Percentiles rank a stretch among this genome's conserved stretches.
phyloP scores from a whole-genome alignment of 805 yeast genomes.

The Vanderwaltozyma tropicalis region DNA sequence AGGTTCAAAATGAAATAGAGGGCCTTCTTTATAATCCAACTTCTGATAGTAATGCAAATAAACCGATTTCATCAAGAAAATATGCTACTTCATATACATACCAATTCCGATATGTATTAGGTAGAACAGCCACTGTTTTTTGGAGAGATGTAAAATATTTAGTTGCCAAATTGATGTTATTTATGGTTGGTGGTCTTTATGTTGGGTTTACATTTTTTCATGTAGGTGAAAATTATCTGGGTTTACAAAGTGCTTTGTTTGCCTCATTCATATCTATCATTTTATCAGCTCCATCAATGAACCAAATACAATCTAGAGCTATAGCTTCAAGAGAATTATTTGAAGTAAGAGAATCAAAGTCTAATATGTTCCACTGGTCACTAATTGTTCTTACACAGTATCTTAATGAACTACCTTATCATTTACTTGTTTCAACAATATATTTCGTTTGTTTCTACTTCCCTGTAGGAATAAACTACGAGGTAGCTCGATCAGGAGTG shows the following conservation, averaged over 20 bases:
- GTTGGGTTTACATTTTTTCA: constrained; percentile 48
- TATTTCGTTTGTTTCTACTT: constrained; percentile 32
- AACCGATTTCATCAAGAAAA: constrained; percentile 3
- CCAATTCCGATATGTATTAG: constrained; percentile 30
- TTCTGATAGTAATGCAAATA: neutral
- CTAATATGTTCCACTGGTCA: constrained; percentile 35
- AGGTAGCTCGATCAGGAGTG: constrained; percentile 31
- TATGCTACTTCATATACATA: constrained; percentile 16
- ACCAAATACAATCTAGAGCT: constrained; percentile 32
- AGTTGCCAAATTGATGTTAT: constrained; percentile 35
- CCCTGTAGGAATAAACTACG: constrained; percentile 28
- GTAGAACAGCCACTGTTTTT: constrained; percentile 16
- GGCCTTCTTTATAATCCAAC: constrained; percentile 32
- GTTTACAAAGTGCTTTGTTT: constrained; percentile 30
- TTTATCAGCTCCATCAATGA: constrained; percentile 32
- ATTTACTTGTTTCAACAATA: constrained; percentile 23
- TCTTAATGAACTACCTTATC: constrained; percentile 30
- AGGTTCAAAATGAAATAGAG: constrained; percentile 34
- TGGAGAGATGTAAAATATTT: constrained; percentile 36
- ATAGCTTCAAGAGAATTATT: constrained; percentile 30
- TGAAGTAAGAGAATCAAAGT: constrained; percentile 33
- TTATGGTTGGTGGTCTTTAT: constrained; percentile 36
- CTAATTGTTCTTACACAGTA: constrained; percentile 29
- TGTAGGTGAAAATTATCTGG: constrained; percentile 38
- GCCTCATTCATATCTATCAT: constrained; percentile 31